phyloP scores from a whole-genome alignment of 768 basidiomycete genomes.

The Boletus reticuloceps region DNA sequence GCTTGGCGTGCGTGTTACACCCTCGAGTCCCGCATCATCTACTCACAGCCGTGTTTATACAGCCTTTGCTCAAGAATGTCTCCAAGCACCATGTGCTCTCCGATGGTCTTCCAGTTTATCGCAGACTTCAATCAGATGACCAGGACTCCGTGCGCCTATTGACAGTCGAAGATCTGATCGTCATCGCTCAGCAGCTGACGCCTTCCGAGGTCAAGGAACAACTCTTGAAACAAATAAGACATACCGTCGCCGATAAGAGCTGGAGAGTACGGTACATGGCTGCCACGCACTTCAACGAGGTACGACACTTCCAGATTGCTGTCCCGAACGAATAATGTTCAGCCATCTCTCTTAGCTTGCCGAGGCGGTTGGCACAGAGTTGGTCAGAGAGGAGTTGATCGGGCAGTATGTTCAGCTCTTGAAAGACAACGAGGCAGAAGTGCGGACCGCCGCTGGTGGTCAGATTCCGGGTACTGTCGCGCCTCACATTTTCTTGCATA shows the following conservation, averaged over 20 bases:
- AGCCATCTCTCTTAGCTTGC: constrained; percentile 58
- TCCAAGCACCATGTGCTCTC: constrained; percentile 77
- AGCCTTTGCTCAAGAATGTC: constrained; percentile 81
- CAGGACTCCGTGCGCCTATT: constrained; percentile 96
- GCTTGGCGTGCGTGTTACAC: constrained; percentile 74
- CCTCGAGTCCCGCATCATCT: neutral
- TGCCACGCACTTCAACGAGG: constrained; percentile 95
- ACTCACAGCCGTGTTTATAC: constrained; percentile 11
- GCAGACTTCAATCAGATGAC: constrained; percentile 91
- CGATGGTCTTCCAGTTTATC: constrained; percentile 90
- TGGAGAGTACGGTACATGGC: constrained; percentile 99
- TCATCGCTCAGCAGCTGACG: constrained; percentile 79
- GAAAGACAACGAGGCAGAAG: constrained; percentile 99
- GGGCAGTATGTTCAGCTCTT: constrained; percentile 89
- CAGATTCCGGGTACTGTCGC: constrained; percentile 84
- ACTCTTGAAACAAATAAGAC: constrained; percentile 81
- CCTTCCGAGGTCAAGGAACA: constrained; percentile 92
- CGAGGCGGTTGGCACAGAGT: constrained; percentile 82
- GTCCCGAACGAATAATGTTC: neutral
- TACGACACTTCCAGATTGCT: constrained; percentile 28
- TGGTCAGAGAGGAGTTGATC: constrained; percentile 92
- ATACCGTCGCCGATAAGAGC: constrained; percentile 91
- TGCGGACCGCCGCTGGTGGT: constrained; percentile 91
- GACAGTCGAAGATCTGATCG: constrained; percentile 94
- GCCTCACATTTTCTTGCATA: neutral